A percentile compares a stretch with the other conserved stretches of the same genome.
Evolutionary conservation across 805 yeast species (phyloP).

Genomic region (Candida ovalis): DNA sequence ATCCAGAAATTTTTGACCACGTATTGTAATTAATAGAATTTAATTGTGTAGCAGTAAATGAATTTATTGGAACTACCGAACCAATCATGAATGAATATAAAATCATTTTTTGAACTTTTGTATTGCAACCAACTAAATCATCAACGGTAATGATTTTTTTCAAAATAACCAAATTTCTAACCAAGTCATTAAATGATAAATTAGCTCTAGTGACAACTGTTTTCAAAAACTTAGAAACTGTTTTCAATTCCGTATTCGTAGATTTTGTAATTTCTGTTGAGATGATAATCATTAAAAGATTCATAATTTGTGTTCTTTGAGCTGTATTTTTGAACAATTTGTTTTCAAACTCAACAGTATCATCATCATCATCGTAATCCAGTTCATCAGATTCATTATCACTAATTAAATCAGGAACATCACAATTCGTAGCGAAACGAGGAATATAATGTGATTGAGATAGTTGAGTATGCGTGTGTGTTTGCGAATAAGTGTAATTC

Average conservation of each 20-base stretch:
- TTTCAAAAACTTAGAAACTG: constrained; percentile 4
- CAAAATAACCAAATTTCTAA: constrained; percentile 9
- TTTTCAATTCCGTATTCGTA: background rate
- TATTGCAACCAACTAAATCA: background rate
- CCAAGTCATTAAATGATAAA: constrained; percentile 3
- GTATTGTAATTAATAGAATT: constrained; percentile 3
- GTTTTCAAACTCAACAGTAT: background rate
- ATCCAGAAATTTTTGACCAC: constrained; percentile 19
- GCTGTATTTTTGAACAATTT: background rate
- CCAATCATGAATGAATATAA: constrained; percentile 13
- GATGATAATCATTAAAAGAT: background rate
- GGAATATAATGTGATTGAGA: background rate
- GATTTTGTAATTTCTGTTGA: constrained; percentile 1
- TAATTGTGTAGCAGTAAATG: background rate
- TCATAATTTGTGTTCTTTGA: constrained; percentile 1
- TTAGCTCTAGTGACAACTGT: constrained; percentile 1
- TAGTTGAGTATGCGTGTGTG: background rate
- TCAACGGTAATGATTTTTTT: constrained; percentile 3
- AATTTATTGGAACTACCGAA: background rate
- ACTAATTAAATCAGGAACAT: constrained; percentile 11
- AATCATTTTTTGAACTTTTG: constrained; percentile 7
- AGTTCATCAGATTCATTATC: constrained; percentile 4
- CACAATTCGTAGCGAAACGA: background rate
- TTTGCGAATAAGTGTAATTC: constrained; percentile 2
- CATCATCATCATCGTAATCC: constrained; percentile 1